A percentile compares a stretch with the other conserved stretches of the same genome.
phyloP scores from a whole-genome alignment of 2,329 filamentous ascomycete genomes.

The Aureobasidium sp. region DNA sequence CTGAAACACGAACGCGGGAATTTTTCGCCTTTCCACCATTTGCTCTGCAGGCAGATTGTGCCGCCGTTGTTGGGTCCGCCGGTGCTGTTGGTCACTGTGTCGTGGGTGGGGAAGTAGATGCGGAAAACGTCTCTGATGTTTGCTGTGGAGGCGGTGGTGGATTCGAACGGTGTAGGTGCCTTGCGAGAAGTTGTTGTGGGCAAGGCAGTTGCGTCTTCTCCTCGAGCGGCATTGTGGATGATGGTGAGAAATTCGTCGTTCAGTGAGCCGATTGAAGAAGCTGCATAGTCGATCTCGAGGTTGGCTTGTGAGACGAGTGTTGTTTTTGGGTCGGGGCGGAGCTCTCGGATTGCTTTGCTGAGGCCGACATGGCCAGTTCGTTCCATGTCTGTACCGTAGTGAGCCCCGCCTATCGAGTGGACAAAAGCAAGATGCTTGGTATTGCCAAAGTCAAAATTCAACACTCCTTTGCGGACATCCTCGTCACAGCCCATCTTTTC shows the following conservation, averaged over 20 bases:
- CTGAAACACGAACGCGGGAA: conserved; percentile 69
- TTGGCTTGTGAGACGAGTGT: conserved; percentile 45
- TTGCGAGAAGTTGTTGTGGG: not conserved
- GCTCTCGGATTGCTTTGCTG: conserved; percentile 54
- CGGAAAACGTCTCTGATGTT: conserved; percentile 51
- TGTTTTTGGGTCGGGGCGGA: conserved; percentile 38
- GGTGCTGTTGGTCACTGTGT: conserved; percentile 45
- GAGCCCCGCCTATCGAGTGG: conserved; percentile 56
- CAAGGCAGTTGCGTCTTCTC: conserved; percentile 27
- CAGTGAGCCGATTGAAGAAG: conserved; percentile 74
- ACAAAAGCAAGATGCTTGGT: conserved; percentile 72
- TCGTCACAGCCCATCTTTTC: conserved; percentile 58
- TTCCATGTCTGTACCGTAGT: conserved; percentile 32
- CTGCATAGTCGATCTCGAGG: conserved; percentile 66
- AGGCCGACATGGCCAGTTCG: conserved; percentile 69
- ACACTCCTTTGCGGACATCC: conserved; percentile 59
- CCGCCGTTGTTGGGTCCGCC: conserved; percentile 50
- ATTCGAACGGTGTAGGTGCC: conserved; percentile 19
- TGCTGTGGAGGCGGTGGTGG: conserved; percentile 22
- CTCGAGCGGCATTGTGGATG: conserved; percentile 54
- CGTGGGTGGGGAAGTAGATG: conserved; percentile 72
- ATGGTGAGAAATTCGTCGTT: conserved; percentile 58
- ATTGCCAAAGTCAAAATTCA: conserved; percentile 72
- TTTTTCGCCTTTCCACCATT: conserved; percentile 59
- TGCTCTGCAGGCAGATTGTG: conserved; percentile 71